Evolutionary conservation across 225 moss, liverwort and hornwort genomes (phyloP), one percentile per base, ranked within the genome.

Genomic region (Bryum argenteum): DNA sequence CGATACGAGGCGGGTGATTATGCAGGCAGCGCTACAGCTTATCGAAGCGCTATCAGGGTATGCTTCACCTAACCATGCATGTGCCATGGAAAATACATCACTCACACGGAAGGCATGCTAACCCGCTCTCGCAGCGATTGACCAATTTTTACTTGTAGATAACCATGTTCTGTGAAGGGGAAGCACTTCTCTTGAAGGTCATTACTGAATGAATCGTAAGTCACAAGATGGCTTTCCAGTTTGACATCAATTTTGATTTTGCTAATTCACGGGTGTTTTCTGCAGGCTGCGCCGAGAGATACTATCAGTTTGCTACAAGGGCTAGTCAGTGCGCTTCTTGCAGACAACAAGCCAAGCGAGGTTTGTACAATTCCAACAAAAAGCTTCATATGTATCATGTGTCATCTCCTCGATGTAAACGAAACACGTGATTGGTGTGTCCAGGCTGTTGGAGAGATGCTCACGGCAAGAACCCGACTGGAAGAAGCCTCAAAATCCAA

Each of bases 361-460:
- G 97, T 97, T 85, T 64, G 62, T 16, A n/a, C 53, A 26, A 28
- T 54, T 61, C 28, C 21, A 64, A 67, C n/a, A 45, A 61, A 37
- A 21, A 9, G n/a, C 8, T n/a, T 41, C 41, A n/a, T 71, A 6
- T 11, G 37, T 61, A 8, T 61, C 17, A 20, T 71, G 33, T 37
- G 38, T 22, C 22, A 39, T 16, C 4, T 33, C 33, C 7, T 33
- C 33, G 3, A 33, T 33, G 33, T 2, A 47, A 16, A 14, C 0
- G 15, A 48, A 48, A 48, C 5, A 1, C 14, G 47, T 6, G 6
- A 15, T 44, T 17, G 8, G 48, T 48, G 15, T 48, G 47, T 66
- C 19, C 68, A 97, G 97, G 97, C 97, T 77, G 92, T 98, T 17
- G 90, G 89, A 44, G 94, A 98, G 87, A 88, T 98, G 75, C 84